Evolutionary conservation across 495 filamentous ascomycete genomes (phyloP).

Genomic region (Aspergillus saccharolyticus): DNA sequence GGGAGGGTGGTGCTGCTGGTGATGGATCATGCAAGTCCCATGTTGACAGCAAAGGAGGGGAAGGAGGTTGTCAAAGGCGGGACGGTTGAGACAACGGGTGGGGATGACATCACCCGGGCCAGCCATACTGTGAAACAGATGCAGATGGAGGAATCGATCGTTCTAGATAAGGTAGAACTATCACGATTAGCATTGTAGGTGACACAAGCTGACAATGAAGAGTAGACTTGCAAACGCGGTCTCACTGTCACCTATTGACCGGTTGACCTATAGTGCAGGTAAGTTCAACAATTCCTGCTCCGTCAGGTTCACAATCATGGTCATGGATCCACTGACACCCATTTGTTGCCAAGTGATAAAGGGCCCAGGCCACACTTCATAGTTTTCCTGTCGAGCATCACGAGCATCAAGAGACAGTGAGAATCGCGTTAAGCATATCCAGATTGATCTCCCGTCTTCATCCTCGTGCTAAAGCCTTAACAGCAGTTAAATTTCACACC

Average conservation of each 20-base stretch:
- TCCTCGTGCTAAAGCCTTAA: not conserved
- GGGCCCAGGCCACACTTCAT: not conserved
- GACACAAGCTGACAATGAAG: not conserved
- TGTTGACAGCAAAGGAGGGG: not conserved
- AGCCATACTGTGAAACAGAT: too few species aligned
- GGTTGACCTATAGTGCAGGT: too few species aligned
- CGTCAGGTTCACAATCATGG: not conserved
- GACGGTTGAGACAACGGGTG: not conserved
- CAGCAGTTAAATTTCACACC: not conserved
- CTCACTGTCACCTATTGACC: not conserved
- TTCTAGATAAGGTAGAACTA: too few species aligned
- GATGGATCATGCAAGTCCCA: not conserved
- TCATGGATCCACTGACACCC: not conserved
- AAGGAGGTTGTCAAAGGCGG: not conserved
- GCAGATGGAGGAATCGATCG: too few species aligned
- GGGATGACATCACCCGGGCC: slow-evolving; percentile 9
- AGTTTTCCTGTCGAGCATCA: too few species aligned
- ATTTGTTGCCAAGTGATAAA: not conserved
- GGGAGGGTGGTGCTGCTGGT: not conserved
- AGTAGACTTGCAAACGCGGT: not conserved
- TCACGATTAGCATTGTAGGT: not conserved
- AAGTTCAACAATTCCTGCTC: not conserved
- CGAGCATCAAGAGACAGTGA: not conserved
- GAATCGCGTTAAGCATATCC: not conserved
- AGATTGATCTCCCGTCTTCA: not conserved